Percentiles rank a stretch among this genome's conserved stretches.
Evolutionary conservation across 1,284 basidiomycete species (phyloP).

Genomic region (Hemileia vastatrix): DNA sequence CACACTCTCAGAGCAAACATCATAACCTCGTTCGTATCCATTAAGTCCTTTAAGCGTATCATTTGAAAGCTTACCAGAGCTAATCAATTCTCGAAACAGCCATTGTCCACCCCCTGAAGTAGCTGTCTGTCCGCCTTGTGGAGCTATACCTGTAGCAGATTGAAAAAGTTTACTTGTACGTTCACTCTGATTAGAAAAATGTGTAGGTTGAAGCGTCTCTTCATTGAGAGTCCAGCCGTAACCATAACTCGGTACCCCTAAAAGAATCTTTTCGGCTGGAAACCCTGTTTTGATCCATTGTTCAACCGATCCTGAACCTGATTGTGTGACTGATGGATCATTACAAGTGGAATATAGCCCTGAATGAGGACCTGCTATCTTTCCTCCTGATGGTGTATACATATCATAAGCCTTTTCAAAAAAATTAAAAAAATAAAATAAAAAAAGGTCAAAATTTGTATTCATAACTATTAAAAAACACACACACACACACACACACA

Average conservation of each 20-base stretch:
- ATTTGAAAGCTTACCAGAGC: not conserved
- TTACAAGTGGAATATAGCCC: constrained; percentile 17
- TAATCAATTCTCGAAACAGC: constrained; percentile 18
- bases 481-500: too few species aligned
- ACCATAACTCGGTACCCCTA: constrained; percentile 16
- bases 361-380: constrained; percentile 13
- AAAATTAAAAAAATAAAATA: too few species aligned
- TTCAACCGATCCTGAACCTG: constrained; percentile 1
- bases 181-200: constrained; percentile 7
- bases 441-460: too few species aligned
- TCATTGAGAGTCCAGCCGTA: constrained; percentile 6
- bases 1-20: constrained; percentile 18
- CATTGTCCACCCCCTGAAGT: not conserved
- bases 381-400: constrained; percentile 1
- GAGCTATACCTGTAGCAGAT: not conserved
- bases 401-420: constrained; percentile 23
- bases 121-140: constrained; percentile 6
- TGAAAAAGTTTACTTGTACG: constrained; percentile 10
- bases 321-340: constrained; percentile 8
- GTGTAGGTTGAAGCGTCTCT: not conserved
- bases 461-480: too few species aligned
- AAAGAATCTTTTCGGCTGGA: constrained; percentile 14
- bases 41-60: constrained; percentile 13
- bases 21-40: constrained; percentile 20
- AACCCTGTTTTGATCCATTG: constrained; percentile 21